These are phyloP conservation scores for Exophiala lecanii-corni DNA, from an alignment of 2,329 filamentous ascomycete species.

Conservation along the genomic window DNA sequence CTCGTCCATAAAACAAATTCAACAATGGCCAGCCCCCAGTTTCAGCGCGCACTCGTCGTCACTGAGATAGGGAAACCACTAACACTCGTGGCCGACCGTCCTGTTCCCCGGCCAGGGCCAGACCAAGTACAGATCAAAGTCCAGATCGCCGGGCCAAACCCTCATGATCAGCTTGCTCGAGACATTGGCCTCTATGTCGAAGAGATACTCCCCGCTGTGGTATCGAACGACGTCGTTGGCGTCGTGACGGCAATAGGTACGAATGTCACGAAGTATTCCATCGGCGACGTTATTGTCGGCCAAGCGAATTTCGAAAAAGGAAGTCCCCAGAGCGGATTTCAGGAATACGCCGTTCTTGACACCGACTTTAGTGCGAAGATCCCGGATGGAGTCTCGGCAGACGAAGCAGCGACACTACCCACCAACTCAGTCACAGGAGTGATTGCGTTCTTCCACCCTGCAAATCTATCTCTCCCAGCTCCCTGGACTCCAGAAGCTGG, in stretches of 20 bases:
- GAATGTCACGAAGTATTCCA: constrained; percentile 22
- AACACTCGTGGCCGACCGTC: constrained; percentile 11
- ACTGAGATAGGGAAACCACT: constrained; percentile 18
- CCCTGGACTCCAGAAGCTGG: constrained; percentile 16
- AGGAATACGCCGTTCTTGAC: constrained; percentile 38
- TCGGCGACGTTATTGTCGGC: constrained; percentile 34
- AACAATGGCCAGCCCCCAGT: constrained; percentile 9
- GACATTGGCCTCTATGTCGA: constrained; percentile 36
- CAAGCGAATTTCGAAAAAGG: constrained; percentile 21
- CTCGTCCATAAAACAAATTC: background rate
- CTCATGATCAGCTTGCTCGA: constrained; percentile 39
- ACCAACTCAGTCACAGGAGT: constrained; percentile 34
- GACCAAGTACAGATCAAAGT: constrained; percentile 38
- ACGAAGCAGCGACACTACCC: constrained; percentile 37
- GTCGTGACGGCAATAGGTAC: constrained; percentile 30
- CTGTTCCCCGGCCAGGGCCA: constrained; percentile 31
- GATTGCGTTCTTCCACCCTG: constrained; percentile 33
- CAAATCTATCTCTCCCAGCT: constrained; percentile 30
- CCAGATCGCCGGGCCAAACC: constrained; percentile 32
- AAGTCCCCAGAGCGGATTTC: constrained; percentile 29
- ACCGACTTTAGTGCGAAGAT: constrained; percentile 30
- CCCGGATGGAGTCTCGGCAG: constrained; percentile 32
- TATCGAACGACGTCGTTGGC: constrained; percentile 36
- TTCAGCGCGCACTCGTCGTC: constrained; percentile 16
- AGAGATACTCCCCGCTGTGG: constrained; percentile 29